Conservation (phyloP, 257 asterid genomes). For the Plantago elongata region DNA sequence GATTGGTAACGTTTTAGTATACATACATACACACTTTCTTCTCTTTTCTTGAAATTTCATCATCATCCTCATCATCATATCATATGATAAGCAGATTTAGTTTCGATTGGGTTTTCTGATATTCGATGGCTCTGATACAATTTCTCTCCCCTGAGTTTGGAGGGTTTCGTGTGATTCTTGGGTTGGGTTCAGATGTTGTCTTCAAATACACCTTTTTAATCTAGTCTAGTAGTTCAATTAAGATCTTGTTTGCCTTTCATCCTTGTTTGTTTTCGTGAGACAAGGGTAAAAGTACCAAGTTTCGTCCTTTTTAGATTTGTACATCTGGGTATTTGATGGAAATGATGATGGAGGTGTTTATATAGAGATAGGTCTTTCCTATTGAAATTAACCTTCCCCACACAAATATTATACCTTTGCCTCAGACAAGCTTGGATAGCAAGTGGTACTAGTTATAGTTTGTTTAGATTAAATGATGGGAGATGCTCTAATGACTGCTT, state of each 20-base stretch:
- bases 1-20: constrained; percentile 65
- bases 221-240: no score
- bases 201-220: constrained; percentile 19
- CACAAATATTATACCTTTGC: constrained; percentile 2
- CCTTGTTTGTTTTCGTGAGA: neutral
- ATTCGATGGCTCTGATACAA: constrained; percentile 39
- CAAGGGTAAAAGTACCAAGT: no score
- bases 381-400: constrained; percentile 24
- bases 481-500: constrained; percentile 60
- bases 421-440: constrained; percentile 10
- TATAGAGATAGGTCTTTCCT: constrained; percentile 24
- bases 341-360: constrained; percentile 24
- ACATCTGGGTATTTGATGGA: constrained; percentile 23
- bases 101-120: constrained; percentile 19
- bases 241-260: constrained; percentile 15
- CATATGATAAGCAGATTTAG: constrained; percentile 18
- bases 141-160: constrained; percentile 31
- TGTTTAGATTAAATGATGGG: constrained; percentile 37
- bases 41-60: neutral
- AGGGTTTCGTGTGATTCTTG: constrained; percentile 42
- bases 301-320: neutral
- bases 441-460: neutral
- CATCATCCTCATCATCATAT: neutral
- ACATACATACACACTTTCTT: neutral
- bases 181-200: constrained; percentile 42